Percentiles rank a stretch among this genome's conserved stretches.
phyloP scores from a whole-genome alignment of 306 rosid species.

The Sindora glabra region DNA sequence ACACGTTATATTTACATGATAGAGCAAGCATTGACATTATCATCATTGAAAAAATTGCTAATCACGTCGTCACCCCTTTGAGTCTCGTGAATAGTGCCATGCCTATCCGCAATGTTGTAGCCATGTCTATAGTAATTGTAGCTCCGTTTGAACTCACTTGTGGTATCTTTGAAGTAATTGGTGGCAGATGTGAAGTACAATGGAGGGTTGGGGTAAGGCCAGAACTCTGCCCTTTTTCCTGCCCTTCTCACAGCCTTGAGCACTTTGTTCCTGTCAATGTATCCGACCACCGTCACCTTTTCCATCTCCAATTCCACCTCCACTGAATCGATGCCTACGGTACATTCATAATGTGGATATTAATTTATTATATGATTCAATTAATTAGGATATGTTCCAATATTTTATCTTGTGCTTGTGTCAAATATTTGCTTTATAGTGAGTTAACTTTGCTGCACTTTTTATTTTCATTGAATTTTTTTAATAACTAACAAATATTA shows the following conservation, averaged over 20 bases:
- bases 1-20: no score
- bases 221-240: slow-evolving; percentile 55
- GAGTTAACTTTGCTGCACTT: no score
- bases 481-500: no score
- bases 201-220: slow-evolving; percentile 49
- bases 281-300: slow-evolving; percentile 43
- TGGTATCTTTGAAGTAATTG: slow-evolving; percentile 48
- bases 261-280: slow-evolving; percentile 52
- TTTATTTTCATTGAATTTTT: no score
- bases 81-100: slow-evolving; percentile 39
- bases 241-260: slow-evolving; percentile 50
- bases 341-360: no score
- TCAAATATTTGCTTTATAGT: no score
- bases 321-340: slow-evolving; percentile 55
- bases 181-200: slow-evolving; percentile 40
- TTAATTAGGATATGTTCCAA: no score
- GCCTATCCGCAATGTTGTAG: slow-evolving; percentile 49
- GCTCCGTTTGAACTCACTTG: slow-evolving; percentile 47
- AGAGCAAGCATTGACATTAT: slow-evolving; percentile 49
- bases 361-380: no score
- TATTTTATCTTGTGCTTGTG: no score
- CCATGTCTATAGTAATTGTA: slow-evolving; percentile 57
- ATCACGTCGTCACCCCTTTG: slow-evolving; percentile 52
- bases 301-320: slow-evolving; percentile 38
- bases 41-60: slow-evolving; percentile 64